Base-by-base conservation (phyloP, 148 eudicot genomes). In the Rhododendron vialii region DNA sequence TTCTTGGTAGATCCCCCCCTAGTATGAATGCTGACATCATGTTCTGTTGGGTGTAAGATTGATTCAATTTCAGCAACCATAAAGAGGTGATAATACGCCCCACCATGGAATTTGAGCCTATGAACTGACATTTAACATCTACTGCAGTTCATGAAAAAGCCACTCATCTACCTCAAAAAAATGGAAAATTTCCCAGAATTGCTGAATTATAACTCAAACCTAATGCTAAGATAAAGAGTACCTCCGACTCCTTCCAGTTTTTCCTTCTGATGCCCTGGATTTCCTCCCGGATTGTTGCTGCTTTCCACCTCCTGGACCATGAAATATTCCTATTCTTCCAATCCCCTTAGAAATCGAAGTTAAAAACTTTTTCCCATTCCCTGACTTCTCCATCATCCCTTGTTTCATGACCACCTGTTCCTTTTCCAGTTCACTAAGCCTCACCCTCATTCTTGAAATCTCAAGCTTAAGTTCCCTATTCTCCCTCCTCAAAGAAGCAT, bases 381-480 rank as follows among this genome's bases (percentile, higher is more conserved):
- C 92, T 1, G 92, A 86, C 88, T 91, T 91, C 53, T 86, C 93
- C 81, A 93, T 84, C 91, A 94, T 94, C 88, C 94, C 96, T 77
- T 94, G 92, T 80, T 94, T 95, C 96, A 95, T 94, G 57, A 89
- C 90, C 48, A 73, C 90, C 35, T 95, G 98, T 41, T 95, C 94
- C 84, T 95, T 95, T 82, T 95, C 96, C 77, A 95, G 86, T 81
- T 95, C 96, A 59, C 90, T 94, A 0, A 95, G 93, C 88, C 98
- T 92, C 86, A 95, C 94, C 63, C 96, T 84, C 93, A 95, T 78
- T 76, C 98, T 93, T 53, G 98, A 88, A 48, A 95, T 91, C 92
- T 95, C 96, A 11, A 93, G 92, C 92, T 90, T 95, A 63, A 95
- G 90, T 78, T 95, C 98, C 79, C 95, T 87, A 81, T 95, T 95